Conservation (phyloP, 1,284 basidiomycete species). For the Ceratorhiza oryzae-sativae region DNA sequence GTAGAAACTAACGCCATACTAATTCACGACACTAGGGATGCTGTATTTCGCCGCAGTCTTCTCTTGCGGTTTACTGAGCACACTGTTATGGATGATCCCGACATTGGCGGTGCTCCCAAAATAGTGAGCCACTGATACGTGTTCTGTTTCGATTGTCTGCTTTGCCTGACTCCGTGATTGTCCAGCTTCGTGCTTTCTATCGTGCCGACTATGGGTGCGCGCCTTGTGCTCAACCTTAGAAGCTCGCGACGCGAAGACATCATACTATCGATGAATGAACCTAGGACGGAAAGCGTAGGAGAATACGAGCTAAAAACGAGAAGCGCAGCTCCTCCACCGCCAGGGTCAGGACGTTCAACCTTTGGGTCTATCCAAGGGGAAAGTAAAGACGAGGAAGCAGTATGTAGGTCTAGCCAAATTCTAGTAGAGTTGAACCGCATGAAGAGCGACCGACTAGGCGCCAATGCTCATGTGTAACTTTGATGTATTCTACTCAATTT, state of each 20-base stretch:
- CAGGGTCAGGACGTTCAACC: too few relatives aligned
- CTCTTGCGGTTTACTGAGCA: slow-evolving; percentile 16
- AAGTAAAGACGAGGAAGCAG: too few relatives aligned
- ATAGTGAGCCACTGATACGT: slow-evolving; percentile 15
- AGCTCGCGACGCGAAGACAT: slow-evolving; percentile 28
- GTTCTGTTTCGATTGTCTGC: neutral
- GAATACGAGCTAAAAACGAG: too few relatives aligned
- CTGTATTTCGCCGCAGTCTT: slow-evolving; percentile 39
- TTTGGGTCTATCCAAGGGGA: too few relatives aligned
- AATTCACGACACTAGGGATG: slow-evolving; percentile 20
- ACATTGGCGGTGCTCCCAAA: slow-evolving; percentile 24
- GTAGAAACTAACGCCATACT: neutral
- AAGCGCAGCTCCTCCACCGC: too few relatives aligned
- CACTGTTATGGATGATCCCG: slow-evolving; percentile 18
- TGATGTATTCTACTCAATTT: too few relatives aligned
- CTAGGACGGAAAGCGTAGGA: neutral
- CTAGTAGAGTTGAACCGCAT: too few relatives aligned
- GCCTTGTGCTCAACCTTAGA: slow-evolving; percentile 40
- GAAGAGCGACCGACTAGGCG: too few relatives aligned
- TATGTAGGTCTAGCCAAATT: too few relatives aligned
- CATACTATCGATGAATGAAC: neutral
- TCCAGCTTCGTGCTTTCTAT: slow-evolving; percentile 38
- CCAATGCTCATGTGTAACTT: too few relatives aligned
- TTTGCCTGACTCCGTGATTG: neutral
- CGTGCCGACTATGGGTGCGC: slow-evolving; percentile 38